Evolutionary conservation across 768 basidiomycete genomes (phyloP), one percentile per base, ranked within the genome.

Genomic region (Hygrocybe coccinea): DNA sequence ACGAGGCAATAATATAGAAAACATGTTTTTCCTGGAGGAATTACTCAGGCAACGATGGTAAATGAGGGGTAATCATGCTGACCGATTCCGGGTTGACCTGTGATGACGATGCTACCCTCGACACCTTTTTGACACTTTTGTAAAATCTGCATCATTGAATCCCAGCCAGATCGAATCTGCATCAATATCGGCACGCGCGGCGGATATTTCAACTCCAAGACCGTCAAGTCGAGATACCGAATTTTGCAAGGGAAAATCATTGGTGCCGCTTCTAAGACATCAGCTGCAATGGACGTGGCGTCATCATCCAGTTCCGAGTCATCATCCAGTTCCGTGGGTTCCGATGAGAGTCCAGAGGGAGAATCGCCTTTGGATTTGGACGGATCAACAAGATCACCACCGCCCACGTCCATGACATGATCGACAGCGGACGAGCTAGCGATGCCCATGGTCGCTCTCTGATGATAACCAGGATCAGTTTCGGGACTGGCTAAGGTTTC

Each of bases 211-310:
- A 52, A 43, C 17, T 52, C 33, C 19, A 59, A 45, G 38, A 56
- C 36, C 15, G 58, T 47, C 55, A 59, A 39, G 56, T 59, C 56
- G 44, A 59, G 35, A 59, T 59, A 59, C 56, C 37, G 47, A 22
- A 56, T 24, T 33, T 33, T 52, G 36, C 48, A 56, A 46, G 56
- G 56, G 50, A 56, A 59, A 52, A 59, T 51, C 29, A 38, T 8
- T 19, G 50, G 24, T 52, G 36, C 45, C 2, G 36, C 34, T 39
- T 33, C 34, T 56, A 58, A 44, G 37, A 29, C 12, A n/a, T 21
- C 39, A 17, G 38, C 38, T 25, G 17, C n/a, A 55, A 25, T 12
- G 25, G 24, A 25, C 15, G 49, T 29, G 29, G 29, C 29, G 29
- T 29, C 29, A 29, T 29, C 29, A 29, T 29, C 29, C 29, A 15